Conservation (phyloP, 352 stramenopile species). For the Globisporangium apiculatum region DNA sequence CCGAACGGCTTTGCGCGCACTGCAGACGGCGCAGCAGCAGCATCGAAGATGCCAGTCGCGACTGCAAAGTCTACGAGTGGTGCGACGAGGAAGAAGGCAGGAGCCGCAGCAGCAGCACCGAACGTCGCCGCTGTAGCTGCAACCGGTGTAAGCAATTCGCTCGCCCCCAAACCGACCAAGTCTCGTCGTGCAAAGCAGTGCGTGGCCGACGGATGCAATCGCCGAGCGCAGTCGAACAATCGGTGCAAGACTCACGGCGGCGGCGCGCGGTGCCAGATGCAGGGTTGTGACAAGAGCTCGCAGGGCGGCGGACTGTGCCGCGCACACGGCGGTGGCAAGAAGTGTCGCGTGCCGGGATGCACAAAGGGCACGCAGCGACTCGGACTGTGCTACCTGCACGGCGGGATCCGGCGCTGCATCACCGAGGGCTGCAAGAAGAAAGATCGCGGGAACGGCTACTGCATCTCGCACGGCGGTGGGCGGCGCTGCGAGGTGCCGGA, state of each 20-base stretch:
- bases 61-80: constrained; percentile 6
- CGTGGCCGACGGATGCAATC: constrained; percentile 45
- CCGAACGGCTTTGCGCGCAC: constrained; percentile 19
- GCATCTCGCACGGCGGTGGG: constrained; percentile 72
- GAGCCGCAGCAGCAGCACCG: neutral
- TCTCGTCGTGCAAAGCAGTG: constrained; percentile 57
- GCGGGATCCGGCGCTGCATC: constrained; percentile 67
- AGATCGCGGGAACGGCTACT: constrained; percentile 75
- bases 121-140: too few species aligned
- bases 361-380: constrained; percentile 73
- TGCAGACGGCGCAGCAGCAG: neutral
- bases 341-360: constrained; percentile 57
- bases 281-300: constrained; percentile 68
- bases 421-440: constrained; percentile 76
- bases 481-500: constrained; percentile 48
- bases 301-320: constrained; percentile 64
- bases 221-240: constrained; percentile 71
- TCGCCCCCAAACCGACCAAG: constrained; percentile 6
- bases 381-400: constrained; percentile 75
- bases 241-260: constrained; percentile 78
- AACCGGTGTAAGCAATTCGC: neutral
- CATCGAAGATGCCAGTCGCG: constrained; percentile 1
- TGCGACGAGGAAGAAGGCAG: neutral
- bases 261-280: constrained; percentile 61
- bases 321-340: constrained; percentile 62